Conservation (phyloP, 2,329 filamentous ascomycete genomes). For the Phoma sp. region DNA sequence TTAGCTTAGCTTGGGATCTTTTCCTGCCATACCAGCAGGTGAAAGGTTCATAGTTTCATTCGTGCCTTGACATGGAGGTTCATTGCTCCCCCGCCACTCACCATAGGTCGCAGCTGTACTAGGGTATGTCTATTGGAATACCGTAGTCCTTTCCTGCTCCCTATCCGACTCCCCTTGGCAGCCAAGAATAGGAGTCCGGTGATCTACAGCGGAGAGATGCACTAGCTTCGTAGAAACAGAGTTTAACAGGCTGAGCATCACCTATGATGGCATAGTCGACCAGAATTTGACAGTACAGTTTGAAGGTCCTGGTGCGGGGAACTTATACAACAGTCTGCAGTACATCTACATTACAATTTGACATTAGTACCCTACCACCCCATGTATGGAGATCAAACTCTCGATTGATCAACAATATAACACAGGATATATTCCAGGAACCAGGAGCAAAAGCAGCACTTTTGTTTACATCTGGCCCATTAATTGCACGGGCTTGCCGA, state of each 20-base stretch:
- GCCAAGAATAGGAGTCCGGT: not conserved
- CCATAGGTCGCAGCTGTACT: not conserved
- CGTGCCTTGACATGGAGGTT: not conserved
- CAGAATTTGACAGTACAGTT: not conserved
- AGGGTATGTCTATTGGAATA: not conserved
- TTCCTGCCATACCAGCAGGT: not conserved
- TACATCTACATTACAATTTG: too few relatives aligned
- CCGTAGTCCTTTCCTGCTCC: too few relatives aligned
- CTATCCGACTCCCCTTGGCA: conserved; percentile 9
- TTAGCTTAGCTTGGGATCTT: not conserved
- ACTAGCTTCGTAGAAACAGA: not conserved
- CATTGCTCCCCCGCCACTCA: not conserved
- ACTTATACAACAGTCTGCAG: not conserved
- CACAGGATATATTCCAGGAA: too few relatives aligned
- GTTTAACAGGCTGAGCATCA: not conserved
- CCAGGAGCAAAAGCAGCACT: too few relatives aligned
- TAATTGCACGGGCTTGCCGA: not conserved
- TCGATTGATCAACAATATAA: too few relatives aligned
- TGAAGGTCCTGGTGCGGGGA: not conserved
- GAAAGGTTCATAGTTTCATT: not conserved
- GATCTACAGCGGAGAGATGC: not conserved
- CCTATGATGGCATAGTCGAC: not conserved
- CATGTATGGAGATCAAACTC: too few relatives aligned
- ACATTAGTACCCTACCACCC: too few relatives aligned
- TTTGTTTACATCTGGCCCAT: too few relatives aligned